Evolutionary conservation across 2,329 filamentous ascomycete species (phyloP).

Genomic region (Penicillium sp.): DNA sequence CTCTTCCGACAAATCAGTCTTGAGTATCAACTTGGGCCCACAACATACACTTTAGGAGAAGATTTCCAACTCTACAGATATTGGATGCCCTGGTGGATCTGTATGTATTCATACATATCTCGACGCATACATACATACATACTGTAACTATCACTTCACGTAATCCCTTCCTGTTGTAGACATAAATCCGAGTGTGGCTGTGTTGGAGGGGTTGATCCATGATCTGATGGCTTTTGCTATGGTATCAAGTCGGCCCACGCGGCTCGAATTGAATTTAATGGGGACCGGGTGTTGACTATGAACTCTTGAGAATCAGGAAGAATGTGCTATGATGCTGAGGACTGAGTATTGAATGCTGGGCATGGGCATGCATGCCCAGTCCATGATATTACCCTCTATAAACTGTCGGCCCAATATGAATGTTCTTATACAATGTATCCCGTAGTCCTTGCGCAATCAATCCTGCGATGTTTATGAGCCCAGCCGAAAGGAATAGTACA

Average conservation of each 20-base stretch:
- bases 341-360: neutral
- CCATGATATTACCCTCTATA: constrained; percentile 24
- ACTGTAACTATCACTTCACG: no score
- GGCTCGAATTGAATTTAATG: neutral
- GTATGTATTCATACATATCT: neutral
- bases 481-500: constrained; percentile 12
- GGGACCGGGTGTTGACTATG: neutral
- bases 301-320: neutral
- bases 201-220: neutral
- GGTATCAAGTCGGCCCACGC: neutral
- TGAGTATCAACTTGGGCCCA: no score
- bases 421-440: constrained; percentile 23
- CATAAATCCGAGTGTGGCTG: neutral
- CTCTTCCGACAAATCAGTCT: no score
- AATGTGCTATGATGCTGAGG: neutral
- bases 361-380: neutral
- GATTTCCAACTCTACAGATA: no score
- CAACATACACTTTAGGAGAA: no score
- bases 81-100: no score
- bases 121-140: neutral
- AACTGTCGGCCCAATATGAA: constrained; percentile 23
- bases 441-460: constrained; percentile 4
- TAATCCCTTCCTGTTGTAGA: no score
- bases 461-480: constrained; percentile 7
- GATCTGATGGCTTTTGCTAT: neutral